phyloP scores from a whole-genome alignment of 2,329 filamentous ascomycete genomes.

The Tolypocladium sp. region DNA sequence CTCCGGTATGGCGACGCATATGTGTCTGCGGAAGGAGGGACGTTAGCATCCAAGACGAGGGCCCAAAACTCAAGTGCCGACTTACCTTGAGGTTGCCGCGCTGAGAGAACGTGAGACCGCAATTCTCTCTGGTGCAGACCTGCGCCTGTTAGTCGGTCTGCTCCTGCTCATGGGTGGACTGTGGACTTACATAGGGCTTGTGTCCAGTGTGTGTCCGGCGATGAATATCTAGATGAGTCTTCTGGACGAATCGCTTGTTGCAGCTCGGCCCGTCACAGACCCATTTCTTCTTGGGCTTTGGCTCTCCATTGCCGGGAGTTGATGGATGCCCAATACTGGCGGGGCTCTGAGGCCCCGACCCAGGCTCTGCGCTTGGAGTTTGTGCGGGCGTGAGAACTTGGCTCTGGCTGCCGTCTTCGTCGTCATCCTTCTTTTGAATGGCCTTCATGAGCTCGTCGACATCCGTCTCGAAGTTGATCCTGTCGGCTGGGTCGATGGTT shows the following conservation, averaged over 20 bases:
- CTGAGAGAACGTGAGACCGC: constrained; percentile 77
- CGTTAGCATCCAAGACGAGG: neutral
- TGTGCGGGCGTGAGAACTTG: constrained; percentile 14
- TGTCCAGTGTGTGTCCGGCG: constrained; percentile 79
- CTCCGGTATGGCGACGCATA: constrained; percentile 77
- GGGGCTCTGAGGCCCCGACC: constrained; percentile 12
- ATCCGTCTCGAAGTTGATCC: constrained; percentile 66
- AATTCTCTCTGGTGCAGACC: constrained; percentile 63
- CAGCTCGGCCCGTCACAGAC: constrained; percentile 67
- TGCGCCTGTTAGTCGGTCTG: constrained; percentile 11
- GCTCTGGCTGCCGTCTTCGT: constrained; percentile 18
- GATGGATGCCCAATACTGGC: constrained; percentile 19
- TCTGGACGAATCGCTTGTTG: constrained; percentile 77
- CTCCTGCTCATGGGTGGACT: neutral
- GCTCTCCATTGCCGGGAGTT: constrained; percentile 11
- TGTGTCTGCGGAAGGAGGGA: constrained; percentile 52
- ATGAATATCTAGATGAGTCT: constrained; percentile 89
- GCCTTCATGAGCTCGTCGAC: constrained; percentile 84
- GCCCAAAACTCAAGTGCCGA: neutral
- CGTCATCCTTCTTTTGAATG: constrained; percentile 58
- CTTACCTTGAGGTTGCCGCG: constrained; percentile 79
- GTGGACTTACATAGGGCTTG: constrained; percentile 70
- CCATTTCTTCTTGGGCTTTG: constrained; percentile 49
- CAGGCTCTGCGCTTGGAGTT: constrained; percentile 6
- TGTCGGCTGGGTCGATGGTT: constrained; percentile 34